Conservation (phyloP, 2,329 filamentous ascomycete species). For the Ophiostoma perfectum region DNA sequence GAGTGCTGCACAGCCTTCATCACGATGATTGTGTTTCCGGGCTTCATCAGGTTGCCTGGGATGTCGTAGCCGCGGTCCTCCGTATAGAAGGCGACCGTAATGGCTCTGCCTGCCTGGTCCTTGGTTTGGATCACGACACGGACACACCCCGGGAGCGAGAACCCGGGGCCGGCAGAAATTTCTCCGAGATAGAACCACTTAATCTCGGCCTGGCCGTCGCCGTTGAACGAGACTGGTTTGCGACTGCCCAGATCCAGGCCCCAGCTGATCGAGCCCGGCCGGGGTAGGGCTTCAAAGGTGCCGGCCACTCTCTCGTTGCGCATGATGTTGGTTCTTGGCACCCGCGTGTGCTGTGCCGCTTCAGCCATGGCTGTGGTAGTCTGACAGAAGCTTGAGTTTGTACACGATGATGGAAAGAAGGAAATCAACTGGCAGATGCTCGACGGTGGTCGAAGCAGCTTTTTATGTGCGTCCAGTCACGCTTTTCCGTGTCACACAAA, state of each 20-base stretch:
- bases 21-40: not conserved
- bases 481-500: no score
- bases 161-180: not conserved
- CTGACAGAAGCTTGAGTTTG: no score
- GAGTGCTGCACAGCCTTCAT: not conserved
- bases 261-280: not conserved
- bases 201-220: not conserved
- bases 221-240: not conserved
- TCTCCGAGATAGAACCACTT: not conserved
- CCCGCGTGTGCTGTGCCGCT: no score
- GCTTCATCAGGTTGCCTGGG: not conserved
- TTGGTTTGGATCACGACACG: not conserved
- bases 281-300: not conserved
- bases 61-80: not conserved
- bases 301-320: not conserved
- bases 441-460: no score
- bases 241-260: not conserved
- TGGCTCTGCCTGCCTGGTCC: not conserved
- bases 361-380: no score
- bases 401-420: no score
- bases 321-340: no score
- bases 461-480: no score
- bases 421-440: no score
- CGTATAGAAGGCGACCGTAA: not conserved
- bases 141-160: not conserved